A percentile compares a stretch with the other conserved stretches of the same genome.
These are phyloP conservation scores for Ceratocystis destructans DNA, from an alignment of 2,329 filamentous ascomycete species.

Conservation along the genomic window DNA sequence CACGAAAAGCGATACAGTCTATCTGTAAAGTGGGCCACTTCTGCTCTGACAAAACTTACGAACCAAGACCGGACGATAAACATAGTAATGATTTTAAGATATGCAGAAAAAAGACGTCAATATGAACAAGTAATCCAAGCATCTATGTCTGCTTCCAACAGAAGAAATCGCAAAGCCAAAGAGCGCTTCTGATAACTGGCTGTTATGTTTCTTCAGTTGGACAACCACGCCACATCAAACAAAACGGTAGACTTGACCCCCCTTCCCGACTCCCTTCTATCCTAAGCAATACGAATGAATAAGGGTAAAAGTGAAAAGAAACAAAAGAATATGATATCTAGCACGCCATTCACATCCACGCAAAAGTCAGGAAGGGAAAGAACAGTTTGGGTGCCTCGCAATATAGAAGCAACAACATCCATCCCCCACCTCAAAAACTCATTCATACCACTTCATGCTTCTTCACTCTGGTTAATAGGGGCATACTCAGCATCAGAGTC, in stretches of 20 bases:
- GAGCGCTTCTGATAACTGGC: conserved; percentile 2
- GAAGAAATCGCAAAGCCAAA: conserved; percentile 5
- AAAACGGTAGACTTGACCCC: not conserved
- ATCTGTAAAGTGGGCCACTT: not conserved
- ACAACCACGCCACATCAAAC: not conserved
- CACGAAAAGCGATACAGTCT: not conserved
- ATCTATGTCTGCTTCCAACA: not conserved
- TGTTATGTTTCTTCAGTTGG: not conserved
- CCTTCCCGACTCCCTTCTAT: not conserved
- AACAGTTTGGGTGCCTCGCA: not conserved
- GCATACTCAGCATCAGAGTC: conserved; percentile 29
- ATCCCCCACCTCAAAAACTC: not conserved
- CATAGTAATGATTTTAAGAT: not conserved
- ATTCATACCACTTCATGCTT: conserved; percentile 19
- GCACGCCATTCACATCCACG: not conserved
- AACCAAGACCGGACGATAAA: too few species aligned
- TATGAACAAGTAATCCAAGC: not conserved
- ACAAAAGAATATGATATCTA: not conserved
- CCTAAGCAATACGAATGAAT: not conserved
- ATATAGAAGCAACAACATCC: not conserved
- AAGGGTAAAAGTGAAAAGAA: not conserved
- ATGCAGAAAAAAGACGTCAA: not conserved
- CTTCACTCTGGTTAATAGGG: conserved; percentile 31
- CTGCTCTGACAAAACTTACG: too few species aligned
- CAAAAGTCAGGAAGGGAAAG: not conserved